These are phyloP conservation scores for Kuraishia molischiana DNA, from an alignment of 805 yeast species.

Conservation along the genomic window DNA sequence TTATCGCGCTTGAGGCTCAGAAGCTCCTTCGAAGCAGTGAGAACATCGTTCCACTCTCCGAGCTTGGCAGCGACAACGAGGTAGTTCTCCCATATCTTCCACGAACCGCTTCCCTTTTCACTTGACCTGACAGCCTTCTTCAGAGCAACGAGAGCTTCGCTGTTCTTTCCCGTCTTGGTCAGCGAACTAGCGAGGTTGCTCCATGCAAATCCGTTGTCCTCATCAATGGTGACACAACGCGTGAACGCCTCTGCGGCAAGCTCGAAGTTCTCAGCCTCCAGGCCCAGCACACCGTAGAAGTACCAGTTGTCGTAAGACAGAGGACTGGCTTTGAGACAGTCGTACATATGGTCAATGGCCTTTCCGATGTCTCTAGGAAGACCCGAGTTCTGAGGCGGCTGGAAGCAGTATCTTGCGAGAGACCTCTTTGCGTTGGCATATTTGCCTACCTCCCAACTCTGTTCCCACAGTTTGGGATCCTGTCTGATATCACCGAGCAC, in stretches of 20 bases:
- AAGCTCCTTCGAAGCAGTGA: constrained; percentile 61
- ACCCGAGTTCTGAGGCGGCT: constrained; percentile 50
- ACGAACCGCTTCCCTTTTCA: constrained; percentile 56
- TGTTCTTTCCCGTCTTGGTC: constrained; percentile 48
- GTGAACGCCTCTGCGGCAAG: constrained; percentile 89
- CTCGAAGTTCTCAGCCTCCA: constrained; percentile 61
- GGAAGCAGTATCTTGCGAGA: constrained; percentile 61
- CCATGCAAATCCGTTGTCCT: constrained; percentile 78
- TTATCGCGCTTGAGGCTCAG: constrained; percentile 37
- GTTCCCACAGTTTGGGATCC: constrained; percentile 69
- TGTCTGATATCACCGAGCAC: constrained; percentile 78
- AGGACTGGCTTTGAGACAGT: constrained; percentile 66
- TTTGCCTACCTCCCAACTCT: constrained; percentile 79
- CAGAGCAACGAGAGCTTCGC: constrained; percentile 80
- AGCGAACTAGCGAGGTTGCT: constrained; percentile 81
- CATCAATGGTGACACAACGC: constrained; percentile 81
- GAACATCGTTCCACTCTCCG: constrained; percentile 83
- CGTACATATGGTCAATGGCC: constrained; percentile 62
- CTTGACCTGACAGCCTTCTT: constrained; percentile 67
- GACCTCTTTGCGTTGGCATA: constrained; percentile 84
- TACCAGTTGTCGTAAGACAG: constrained; percentile 78
- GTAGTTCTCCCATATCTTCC: constrained; percentile 90
- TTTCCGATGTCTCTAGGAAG: constrained; percentile 35
- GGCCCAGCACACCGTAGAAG: constrained; percentile 83
- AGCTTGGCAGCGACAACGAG: constrained; percentile 72